phyloP scores from a whole-genome alignment of 768 basidiomycete genomes.

The Daedaleopsis nitida region DNA sequence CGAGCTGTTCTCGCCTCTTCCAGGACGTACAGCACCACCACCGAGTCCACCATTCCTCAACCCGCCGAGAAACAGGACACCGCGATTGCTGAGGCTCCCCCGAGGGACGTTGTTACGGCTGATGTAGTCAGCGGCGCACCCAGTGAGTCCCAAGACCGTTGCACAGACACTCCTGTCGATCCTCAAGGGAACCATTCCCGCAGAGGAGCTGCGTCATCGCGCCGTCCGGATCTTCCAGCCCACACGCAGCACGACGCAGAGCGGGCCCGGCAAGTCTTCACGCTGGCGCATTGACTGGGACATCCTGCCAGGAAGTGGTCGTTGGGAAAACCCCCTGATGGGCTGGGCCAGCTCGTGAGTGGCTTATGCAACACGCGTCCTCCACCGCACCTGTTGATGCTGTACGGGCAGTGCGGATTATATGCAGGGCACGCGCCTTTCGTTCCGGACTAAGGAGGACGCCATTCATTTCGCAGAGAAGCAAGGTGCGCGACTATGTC shows the following conservation, averaged over 20 bases:
- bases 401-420: conserved; percentile 77
- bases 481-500: conserved; percentile 67
- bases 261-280: conserved; percentile 80
- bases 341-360: conserved; percentile 94
- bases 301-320: conserved; percentile 80
- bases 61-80: conserved; percentile 37
- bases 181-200: neutral
- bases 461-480: conserved; percentile 96
- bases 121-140: conserved; percentile 88
- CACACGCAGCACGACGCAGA: conserved; percentile 93
- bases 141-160: conserved; percentile 44
- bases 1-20: conserved; percentile 22
- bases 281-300: conserved; percentile 97
- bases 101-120: conserved; percentile 68
- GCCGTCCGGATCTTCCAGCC: conserved; percentile 92
- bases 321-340: conserved; percentile 99
- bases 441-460: conserved; percentile 86
- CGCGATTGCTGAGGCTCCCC: conserved; percentile 44
- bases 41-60: conserved; percentile 19
- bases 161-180: neutral
- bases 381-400: neutral
- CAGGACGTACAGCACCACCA: conserved; percentile 27
- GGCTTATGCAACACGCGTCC: neutral
- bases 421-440: conserved; percentile 86
- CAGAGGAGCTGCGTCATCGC: conserved; percentile 85